Conservation (phyloP, 1,284 basidiomycete genomes). For the Ceratobasidium papillatum region DNA sequence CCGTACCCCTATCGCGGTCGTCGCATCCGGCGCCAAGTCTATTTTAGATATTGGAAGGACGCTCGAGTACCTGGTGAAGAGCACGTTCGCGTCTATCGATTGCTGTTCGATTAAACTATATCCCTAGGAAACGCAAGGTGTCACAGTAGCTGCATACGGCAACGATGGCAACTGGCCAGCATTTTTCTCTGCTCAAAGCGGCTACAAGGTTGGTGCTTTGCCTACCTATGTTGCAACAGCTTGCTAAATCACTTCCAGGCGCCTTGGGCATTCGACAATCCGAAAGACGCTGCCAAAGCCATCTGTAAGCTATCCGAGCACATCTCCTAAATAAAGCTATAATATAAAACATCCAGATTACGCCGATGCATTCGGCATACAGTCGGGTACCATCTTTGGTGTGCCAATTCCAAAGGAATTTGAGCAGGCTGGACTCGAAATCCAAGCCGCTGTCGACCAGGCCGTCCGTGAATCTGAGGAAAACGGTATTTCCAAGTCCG, state of each 20-base stretch:
- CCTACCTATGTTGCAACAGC: slow-evolving; percentile 44
- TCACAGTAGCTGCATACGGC: slow-evolving; percentile 87
- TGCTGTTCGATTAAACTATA: slow-evolving; percentile 19
- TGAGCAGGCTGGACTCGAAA: slow-evolving; percentile 68
- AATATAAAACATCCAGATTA: slow-evolving; percentile 40
- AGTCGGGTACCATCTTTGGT: slow-evolving; percentile 82
- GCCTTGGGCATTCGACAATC: slow-evolving; percentile 72
- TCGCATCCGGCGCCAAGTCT: slow-evolving; percentile 95
- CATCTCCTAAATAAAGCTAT: neutral
- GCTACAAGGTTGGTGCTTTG: slow-evolving; percentile 68
- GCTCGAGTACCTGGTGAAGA: slow-evolving; percentile 86
- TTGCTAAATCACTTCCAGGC: slow-evolving; percentile 58
- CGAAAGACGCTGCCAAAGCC: slow-evolving; percentile 70
- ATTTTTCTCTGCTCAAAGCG: slow-evolving; percentile 89
- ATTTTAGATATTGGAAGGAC: slow-evolving; percentile 94
- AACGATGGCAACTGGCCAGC: slow-evolving; percentile 87
- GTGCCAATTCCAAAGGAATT: slow-evolving; percentile 89
- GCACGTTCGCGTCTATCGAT: neutral
- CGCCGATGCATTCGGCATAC: slow-evolving; percentile 63
- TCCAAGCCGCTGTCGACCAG: slow-evolving; percentile 85
- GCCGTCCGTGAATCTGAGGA: slow-evolving; percentile 86
- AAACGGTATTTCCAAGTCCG: slow-evolving; percentile 80
- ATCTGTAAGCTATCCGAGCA: slow-evolving; percentile 62
- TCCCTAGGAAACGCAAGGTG: slow-evolving; percentile 90
- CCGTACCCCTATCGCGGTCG: slow-evolving; percentile 85